A percentile compares a stretch with the other conserved stretches of the same genome.
phyloP scores from a whole-genome alignment of 2,329 filamentous ascomycete genomes.

The Fusarium tupiense region DNA sequence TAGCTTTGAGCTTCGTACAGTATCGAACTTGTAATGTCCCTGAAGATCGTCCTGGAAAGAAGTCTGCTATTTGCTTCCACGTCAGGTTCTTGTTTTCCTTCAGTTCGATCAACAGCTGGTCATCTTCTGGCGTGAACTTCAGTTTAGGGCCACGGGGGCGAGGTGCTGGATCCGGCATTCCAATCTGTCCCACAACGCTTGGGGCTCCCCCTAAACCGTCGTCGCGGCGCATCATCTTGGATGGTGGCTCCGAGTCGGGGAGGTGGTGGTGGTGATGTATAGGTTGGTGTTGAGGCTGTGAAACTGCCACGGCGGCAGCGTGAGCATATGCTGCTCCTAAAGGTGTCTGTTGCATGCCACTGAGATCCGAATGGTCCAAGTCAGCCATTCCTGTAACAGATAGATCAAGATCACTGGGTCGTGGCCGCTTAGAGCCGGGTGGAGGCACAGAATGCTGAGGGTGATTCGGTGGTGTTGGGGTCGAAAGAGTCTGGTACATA shows the following conservation, averaged over 20 bases:
- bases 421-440: conserved; percentile 60
- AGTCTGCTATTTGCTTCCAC: conserved; percentile 97
- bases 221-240: conserved; percentile 73
- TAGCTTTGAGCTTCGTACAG: conserved; percentile 93
- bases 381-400: conserved; percentile 61
- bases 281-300: conserved; percentile 55
- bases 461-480: conserved; percentile 49
- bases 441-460: conserved; percentile 42
- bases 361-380: conserved; percentile 65
- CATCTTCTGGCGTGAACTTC: conserved; percentile 93
- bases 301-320: conserved; percentile 48
- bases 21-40: conserved; percentile 94
- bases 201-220: conserved; percentile 70
- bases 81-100: conserved; percentile 96
- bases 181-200: conserved; percentile 86
- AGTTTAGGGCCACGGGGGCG: conserved; percentile 87
- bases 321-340: conserved; percentile 63
- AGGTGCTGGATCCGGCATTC: conserved; percentile 86
- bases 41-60: conserved; percentile 90
- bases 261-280: conserved; percentile 85
- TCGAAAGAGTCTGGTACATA: conserved; percentile 61
- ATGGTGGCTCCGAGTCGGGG: conserved; percentile 76
- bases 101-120: conserved; percentile 85
- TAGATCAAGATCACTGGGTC: conserved; percentile 68
- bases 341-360: conserved; percentile 63